These are phyloP conservation scores for Parasitella parasitica DNA, from an alignment of 371 early-diverging fungal species.

Conservation along the genomic window DNA sequence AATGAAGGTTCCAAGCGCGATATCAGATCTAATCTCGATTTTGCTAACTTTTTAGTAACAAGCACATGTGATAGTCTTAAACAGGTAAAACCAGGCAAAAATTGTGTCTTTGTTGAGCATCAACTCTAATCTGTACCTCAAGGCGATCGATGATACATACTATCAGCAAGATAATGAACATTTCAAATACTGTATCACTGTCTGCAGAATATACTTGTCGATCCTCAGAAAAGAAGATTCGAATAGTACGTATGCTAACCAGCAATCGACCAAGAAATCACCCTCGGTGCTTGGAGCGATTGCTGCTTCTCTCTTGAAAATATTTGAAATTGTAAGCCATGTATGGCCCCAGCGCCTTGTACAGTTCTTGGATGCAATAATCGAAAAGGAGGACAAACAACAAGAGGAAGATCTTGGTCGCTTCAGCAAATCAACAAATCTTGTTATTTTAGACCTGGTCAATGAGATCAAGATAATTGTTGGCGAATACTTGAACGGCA, in stretches of 20 bases:
- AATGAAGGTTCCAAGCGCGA: background rate
- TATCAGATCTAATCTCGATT: slow-evolving; percentile 40
- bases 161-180: slow-evolving; percentile 6
- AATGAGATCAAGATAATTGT: slow-evolving; percentile 9
- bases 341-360: slow-evolving; percentile 33
- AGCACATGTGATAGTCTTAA: slow-evolving; percentile 26
- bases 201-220: slow-evolving; percentile 20
- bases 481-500: slow-evolving; percentile 29
- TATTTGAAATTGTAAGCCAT: slow-evolving; percentile 20
- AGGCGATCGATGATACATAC: slow-evolving; percentile 24
- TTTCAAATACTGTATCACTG: slow-evolving; percentile 3
- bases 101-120: no score
- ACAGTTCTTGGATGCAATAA: background rate
- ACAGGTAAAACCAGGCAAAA: slow-evolving; percentile 4
- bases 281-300: slow-evolving; percentile 16
- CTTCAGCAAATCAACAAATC: background rate
- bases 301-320: slow-evolving; percentile 9
- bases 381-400: background rate
- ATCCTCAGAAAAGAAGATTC: slow-evolving; percentile 38
- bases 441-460: background rate
- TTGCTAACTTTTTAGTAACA: slow-evolving; percentile 44
- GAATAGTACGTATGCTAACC: slow-evolving; percentile 37
- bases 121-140: background rate
- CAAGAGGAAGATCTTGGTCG: background rate
- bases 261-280: slow-evolving; percentile 26